A percentile compares a stretch with the other conserved stretches of the same genome.
phyloP scores from a whole-genome alignment of 2,329 filamentous ascomycete species.

The Aureobasidium vineae region DNA sequence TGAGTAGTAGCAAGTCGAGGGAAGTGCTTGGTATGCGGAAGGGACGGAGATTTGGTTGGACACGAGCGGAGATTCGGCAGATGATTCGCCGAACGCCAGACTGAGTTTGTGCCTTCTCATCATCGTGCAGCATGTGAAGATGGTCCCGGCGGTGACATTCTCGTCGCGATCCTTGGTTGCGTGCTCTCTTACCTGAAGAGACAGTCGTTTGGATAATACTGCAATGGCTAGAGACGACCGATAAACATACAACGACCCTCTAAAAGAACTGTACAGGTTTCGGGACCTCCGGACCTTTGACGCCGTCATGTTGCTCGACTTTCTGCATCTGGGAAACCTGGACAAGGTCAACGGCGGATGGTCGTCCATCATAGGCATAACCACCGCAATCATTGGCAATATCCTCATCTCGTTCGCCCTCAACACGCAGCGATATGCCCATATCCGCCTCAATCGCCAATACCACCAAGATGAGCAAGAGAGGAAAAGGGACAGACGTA shows the following conservation, averaged over 20 bases:
- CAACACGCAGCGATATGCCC: constrained; percentile 94
- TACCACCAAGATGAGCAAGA: constrained; percentile 48
- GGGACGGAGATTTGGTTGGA: background rate
- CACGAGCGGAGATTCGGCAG: constrained; percentile 11
- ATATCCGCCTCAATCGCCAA: constrained; percentile 76
- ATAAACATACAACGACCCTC: background rate
- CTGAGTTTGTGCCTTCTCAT: constrained; percentile 21
- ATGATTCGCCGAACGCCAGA: constrained; percentile 7
- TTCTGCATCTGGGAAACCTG: constrained; percentile 5
- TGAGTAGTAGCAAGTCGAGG: background rate
- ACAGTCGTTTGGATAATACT: background rate
- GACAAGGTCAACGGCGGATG: constrained; percentile 51
- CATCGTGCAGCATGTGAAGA: constrained; percentile 25
- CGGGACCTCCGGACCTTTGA: background rate
- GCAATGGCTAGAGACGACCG: constrained; percentile 7
- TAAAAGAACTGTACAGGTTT: background rate
- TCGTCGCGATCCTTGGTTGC: background rate
- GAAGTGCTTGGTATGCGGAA: background rate
- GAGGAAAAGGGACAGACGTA: constrained; percentile 31
- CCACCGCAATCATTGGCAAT: constrained; percentile 90
- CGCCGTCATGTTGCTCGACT: constrained; percentile 19
- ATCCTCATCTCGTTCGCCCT: constrained; percentile 91
- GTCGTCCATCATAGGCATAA: constrained; percentile 93
- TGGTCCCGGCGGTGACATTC: background rate
- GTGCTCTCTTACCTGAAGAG: background rate